A percentile compares a stretch with the other conserved stretches of the same genome.
Evolutionary conservation across 345 rosid genomes (phyloP).

Genomic region (sweet orange (Citrus sinensis)): DVS_A1.0 CM039165.1:5004001-5004500

Average conservation of each 20-base stretch:
- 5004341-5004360: not conserved
- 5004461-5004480: not conserved
- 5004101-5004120: not conserved
- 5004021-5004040: not conserved
- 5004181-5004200: not conserved
- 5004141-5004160: not conserved
- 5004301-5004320: not conserved
- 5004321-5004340: not conserved
- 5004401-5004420: not conserved
- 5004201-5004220: not conserved
- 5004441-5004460: not conserved
- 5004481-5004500: not conserved
- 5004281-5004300: not conserved
- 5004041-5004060: not conserved
- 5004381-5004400: not conserved
- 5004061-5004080: not conserved
- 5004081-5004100: not conserved
- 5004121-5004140: not conserved
- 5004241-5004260: no score
- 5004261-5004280: not conserved
- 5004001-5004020: not conserved
- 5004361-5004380: not conserved
- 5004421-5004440: not conserved
- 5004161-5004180: not conserved
- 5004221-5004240: no score